Base-by-base conservation (phyloP, 176 grass and related monocot species). In the Carex myosuroides region DNA sequence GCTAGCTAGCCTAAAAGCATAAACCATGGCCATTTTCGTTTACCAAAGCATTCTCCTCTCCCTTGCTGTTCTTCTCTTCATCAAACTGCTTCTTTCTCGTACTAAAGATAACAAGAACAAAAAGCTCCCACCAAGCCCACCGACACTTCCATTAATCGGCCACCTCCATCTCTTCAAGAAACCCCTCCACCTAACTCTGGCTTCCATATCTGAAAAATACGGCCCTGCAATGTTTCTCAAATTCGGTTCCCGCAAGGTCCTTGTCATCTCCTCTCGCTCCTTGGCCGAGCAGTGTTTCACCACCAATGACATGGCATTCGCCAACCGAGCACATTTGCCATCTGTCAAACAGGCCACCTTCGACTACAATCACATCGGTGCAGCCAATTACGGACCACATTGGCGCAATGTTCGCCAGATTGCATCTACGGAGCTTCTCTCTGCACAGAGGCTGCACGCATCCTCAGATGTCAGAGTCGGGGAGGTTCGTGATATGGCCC, bases 91-190 rank as follows among this genome's bases (percentile, higher is more conserved):
- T n/a, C 69, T 42, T 42, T 13, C 33, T 73, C 39, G 0, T 3
- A 13, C 42, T n/a, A 73, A 50, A 26, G 41, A 73, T 18, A 46
- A 21, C 70, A 75, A 75, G 2, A 75, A 20, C 17, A 75, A 75
- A 46, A 75, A 75, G 37, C 70, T 75, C 70, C 86, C 69, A 18
- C 86, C 86, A 0, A 48, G 44, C 39, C 86, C 80, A 1, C 60
- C 58, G 5, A 50, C 87, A 5, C n/a, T 88, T 10, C 87, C 74
- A 2, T 4, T 85, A 5, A 11, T 88, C 13, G 74, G 82, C 5
- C 87, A 88, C 29, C 72, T 88, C 17, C 81, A 88, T 59, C 87
- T 88, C 62, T 33, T 88, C 16, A 88, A 85, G 16, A 35, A 4
- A 6, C 71, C 87, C 8, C 63, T 88, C 17, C 87, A 84, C 70